A percentile compares a stretch with the other conserved stretches of the same genome.
Evolutionary conservation across 148 eudicot genomes (phyloP).

Genomic region (Selenicereus undatus): DNA sequence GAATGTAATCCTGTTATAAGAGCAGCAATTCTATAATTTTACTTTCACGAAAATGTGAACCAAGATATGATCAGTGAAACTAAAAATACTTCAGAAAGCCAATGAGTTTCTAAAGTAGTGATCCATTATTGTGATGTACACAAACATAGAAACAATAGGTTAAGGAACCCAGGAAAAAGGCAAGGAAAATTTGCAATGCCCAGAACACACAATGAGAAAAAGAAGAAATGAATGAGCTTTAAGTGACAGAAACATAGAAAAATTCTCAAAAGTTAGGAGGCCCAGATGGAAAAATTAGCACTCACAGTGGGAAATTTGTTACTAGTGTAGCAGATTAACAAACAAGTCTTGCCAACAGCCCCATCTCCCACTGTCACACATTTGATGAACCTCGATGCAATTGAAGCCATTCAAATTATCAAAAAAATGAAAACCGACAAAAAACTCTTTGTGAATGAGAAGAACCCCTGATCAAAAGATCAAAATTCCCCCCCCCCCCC

Average conservation of each 20-base stretch:
- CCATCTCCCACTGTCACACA: slow-evolving; percentile 93
- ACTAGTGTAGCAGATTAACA: slow-evolving; percentile 80
- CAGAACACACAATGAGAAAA: slow-evolving; percentile 2
- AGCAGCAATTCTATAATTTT: neutral
- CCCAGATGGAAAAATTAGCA: slow-evolving; percentile 17
- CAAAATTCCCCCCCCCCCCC: neutral
- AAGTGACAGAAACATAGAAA: neutral
- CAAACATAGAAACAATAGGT: slow-evolving; percentile 20
- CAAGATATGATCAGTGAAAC: neutral
- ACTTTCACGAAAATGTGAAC: neutral
- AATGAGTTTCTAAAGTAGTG: neutral
- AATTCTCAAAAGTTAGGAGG: neutral
- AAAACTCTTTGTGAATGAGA: neutral
- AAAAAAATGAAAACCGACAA: slow-evolving; percentile 11
- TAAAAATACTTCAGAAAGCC: slow-evolving; percentile 1
- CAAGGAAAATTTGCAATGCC: slow-evolving; percentile 21
- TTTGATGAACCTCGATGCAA: slow-evolving; percentile 68
- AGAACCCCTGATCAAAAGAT: neutral
- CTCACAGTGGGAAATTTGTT: slow-evolving; percentile 86
- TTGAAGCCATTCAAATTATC: slow-evolving; percentile 48
- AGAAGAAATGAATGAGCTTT: neutral
- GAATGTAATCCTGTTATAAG: slow-evolving; percentile 75
- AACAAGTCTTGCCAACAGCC: slow-evolving; percentile 83
- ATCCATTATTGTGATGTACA: neutral
- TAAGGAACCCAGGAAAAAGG: slow-evolving; percentile 13